Base-by-base conservation (phyloP, 495 filamentous ascomycete species). In the Durotheca rogersii region DNA sequence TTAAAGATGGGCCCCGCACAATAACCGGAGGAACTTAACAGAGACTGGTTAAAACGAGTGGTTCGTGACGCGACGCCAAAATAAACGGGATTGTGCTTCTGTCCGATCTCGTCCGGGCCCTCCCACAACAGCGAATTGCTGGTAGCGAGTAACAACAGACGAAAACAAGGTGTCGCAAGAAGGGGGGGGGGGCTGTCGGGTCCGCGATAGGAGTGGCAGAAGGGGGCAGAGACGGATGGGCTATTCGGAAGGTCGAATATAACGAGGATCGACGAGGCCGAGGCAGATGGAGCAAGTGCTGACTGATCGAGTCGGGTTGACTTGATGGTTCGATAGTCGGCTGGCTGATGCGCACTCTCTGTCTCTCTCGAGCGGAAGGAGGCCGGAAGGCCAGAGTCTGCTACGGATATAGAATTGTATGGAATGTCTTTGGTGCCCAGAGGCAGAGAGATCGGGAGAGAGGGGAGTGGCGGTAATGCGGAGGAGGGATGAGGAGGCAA, bases 1-100 rank as follows among this genome's bases (percentile, higher is more conserved):
- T 77, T 67, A 76, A 73, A 68, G 58, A 68, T 67, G 56, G 54
- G 60, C 66, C 56, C 51, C 60, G 51, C 55, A 56, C 56, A 47
- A 60, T 49, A 60, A 56, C 57, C 44, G 51, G 44, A 58, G 44
- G 46, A 29, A 48, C 38, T 59, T 49, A 54, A 50, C 46, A 41
- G 23, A 37, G 43, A 41, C 21, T n/a, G 27, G 52, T 42, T 56
- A 48, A 35, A 53, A 55, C 46, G 56, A 51, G 29, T 53, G 53
- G 20, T 45, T 62, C 47, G 40, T 46, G 50, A 60, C 51, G 47
- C 31, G 46, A 51, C 36, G 15, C 11, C 25, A 20, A 12, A 19
- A 41, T 50, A 33, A 35, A 55, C 16, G 27, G 35, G 34, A 18
- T 30, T 25, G 19, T 38, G 12, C 12, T 38, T 21, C 49, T 36